Evolutionary conservation across 352 stramenopile species (phyloP).

Genomic region (Globisporangium sylvaticum): DNA sequence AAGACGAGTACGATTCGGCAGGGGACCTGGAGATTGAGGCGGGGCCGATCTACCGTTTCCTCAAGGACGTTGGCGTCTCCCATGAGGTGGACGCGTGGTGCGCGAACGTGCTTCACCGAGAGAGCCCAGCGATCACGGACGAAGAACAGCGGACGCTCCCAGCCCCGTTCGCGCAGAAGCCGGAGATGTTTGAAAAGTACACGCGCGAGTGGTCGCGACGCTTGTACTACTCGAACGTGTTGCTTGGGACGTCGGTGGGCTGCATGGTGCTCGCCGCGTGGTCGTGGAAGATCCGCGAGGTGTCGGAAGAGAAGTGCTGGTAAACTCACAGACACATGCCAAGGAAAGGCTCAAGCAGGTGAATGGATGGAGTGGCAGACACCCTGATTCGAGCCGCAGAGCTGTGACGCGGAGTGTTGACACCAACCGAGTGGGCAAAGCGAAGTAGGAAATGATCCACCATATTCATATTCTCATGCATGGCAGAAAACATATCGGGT

Average conservation of each 20-base stretch:
- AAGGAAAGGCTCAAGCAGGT: not conserved
- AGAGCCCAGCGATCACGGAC: not conserved
- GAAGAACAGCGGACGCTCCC: not conserved
- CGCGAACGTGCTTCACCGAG: not conserved
- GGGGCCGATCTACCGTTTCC: not conserved
- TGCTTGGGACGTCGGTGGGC: not conserved
- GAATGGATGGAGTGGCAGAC: not conserved
- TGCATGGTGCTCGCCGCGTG: not conserved
- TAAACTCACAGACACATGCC: not conserved
- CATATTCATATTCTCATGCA: not conserved
- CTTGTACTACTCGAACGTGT: not conserved
- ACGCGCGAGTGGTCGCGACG: conserved; percentile 1
- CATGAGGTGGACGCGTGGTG: not conserved
- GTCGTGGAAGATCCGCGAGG: not conserved
- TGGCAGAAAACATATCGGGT: not conserved
- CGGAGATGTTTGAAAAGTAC: not conserved
- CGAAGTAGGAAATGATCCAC: not conserved
- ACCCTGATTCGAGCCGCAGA: not conserved
- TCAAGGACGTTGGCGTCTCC: not conserved
- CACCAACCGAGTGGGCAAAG: not conserved
- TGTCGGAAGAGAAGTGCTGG: too few relatives aligned
- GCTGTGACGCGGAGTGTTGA: not conserved
- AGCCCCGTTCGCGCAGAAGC: not conserved
- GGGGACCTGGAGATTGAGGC: not conserved
- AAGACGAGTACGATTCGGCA: not conserved